Base-by-base conservation (phyloP, 441 rosid species). In the Syzygium malaccense region DNA sequence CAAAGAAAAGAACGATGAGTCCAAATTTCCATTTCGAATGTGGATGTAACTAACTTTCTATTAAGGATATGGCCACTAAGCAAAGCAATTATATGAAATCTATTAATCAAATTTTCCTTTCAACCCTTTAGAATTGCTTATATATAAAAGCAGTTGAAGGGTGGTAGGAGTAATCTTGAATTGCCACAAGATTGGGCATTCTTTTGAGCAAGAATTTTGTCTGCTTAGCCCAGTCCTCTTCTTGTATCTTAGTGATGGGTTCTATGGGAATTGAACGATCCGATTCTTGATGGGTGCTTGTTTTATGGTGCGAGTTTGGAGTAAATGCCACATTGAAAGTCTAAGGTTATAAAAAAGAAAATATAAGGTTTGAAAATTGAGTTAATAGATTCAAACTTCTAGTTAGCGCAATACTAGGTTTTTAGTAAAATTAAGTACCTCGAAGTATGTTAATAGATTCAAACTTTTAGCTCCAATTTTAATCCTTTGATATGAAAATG, bases 361-460 rank as follows among this genome's bases (percentile, higher is more conserved):
- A 32, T 7, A n/a, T 30, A 64, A 0, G 75, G 23, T 56, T 30
- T 0, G 37, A 64, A 64, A 64, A 15, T 15, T 30, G 20, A 64
- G 20, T 30, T n/a, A 18, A 64, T 15, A n/a, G n/a, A n/a, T n/a
- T n/a, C n/a, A n/a, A n/a, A 56, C 20, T 19, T 64, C 41, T 2
- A 64, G 0, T 64, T 64, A 0, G 41, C 37, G 20, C n/a, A 30
- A 11, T 14, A 3, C 9, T n/a, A n/a, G 8, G 33, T 0, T 60
- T 28, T 60, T 60, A 60, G 30, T 60, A 30, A 60, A 60, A 60
- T 26, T 28, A 60, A 60, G 8, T 60, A 5, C 14, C 18, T 6
- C 7, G n/a, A 60, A 60, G 7, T 28, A 14, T 1, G 68, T n/a
- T 11, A 30, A 62, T 62, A 0, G 32, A 62, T 15, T n/a, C 19